Conservation (phyloP, 2,329 filamentous ascomycete genomes). For the Aspergillus fructus region DNA sequence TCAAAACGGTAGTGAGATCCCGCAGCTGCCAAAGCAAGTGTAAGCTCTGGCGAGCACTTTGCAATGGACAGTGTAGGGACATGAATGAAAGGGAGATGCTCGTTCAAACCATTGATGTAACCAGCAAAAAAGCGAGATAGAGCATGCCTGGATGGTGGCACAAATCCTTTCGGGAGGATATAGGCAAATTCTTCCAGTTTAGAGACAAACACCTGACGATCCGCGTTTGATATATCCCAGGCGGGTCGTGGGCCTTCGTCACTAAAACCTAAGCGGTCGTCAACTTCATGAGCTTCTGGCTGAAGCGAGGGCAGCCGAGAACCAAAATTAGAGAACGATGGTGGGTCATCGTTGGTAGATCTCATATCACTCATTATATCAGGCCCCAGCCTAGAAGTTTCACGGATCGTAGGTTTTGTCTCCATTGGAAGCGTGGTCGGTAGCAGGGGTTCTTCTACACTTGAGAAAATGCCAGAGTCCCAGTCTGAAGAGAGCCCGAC, state of each 20-base stretch:
- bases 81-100: slow-evolving; percentile 54
- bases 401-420: slow-evolving; percentile 34
- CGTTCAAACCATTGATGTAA: slow-evolving; percentile 52
- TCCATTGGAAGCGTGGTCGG: slow-evolving; percentile 38
- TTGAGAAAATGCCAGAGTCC: slow-evolving; percentile 49
- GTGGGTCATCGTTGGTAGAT: slow-evolving; percentile 39
- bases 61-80: slow-evolving; percentile 49
- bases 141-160: slow-evolving; percentile 50
- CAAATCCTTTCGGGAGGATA: slow-evolving; percentile 48
- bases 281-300: slow-evolving; percentile 46
- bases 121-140: slow-evolving; percentile 52
- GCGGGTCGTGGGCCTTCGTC: slow-evolving; percentile 46
- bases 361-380: slow-evolving; percentile 42
- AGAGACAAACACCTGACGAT: slow-evolving; percentile 45
- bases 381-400: slow-evolving; percentile 37
- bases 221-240: slow-evolving; percentile 49
- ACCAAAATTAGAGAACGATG: slow-evolving; percentile 50
- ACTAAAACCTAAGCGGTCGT: slow-evolving; percentile 41
- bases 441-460: slow-evolving; percentile 41
- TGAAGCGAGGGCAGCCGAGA: slow-evolving; percentile 49
- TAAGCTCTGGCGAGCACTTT: slow-evolving; percentile 48
- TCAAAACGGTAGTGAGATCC: slow-evolving; percentile 51
- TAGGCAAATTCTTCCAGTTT: slow-evolving; percentile 48
- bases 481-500: slow-evolving; percentile 51
- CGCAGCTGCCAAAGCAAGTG: slow-evolving; percentile 52